Evolutionary conservation across 2,329 filamentous ascomycete species (phyloP), one percentile per base, ranked within the genome.

Genomic region (Claviceps citrina): DNA sequence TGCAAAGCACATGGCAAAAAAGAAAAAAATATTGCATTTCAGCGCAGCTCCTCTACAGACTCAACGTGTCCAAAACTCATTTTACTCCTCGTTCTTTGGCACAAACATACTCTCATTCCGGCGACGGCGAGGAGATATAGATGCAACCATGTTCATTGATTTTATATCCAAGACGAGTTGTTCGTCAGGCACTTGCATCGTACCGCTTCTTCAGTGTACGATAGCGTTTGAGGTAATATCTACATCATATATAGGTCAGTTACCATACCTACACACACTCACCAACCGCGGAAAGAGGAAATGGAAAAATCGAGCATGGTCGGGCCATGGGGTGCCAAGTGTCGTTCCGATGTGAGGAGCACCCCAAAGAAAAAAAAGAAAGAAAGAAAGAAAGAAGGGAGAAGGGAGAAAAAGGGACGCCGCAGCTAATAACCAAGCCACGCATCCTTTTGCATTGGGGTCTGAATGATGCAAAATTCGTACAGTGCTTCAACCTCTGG

Each of bases 221-320:
- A 64, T 95, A 95, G 57, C 83, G 75, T 67, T 93, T 94, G 52
- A 95, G 68, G 64, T 91, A 93, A 61, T 93, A 93, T 57, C 84
- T 93, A 57, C 37, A 33, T 18, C 10, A 22, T 7, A 4, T 5
- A 13, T 10, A 16, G 37, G 40, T 46, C 28, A 44, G 46, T 33
- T 9, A 22, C 30, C 12, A 34, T 22, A 18, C 6, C n/a, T n/a
- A n/a, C n/a, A n/a, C n/a, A n/a, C n/a, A 20, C 7, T 7, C 25
- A 10, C 3, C 18, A 36, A 19, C 16, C 15, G 19, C 24, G 15
- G 10, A 13, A 31, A n/a, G 24, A 26, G 13, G 7, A 24, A 41
- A 7, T 30, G 26, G 12, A 30, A 20, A 13, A 25, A 19, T 18
- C 8, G 22, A 7, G n/a, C n/a, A n/a, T n/a, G n/a, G n/a, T n/a